phyloP scores from a whole-genome alignment of 2,329 filamentous ascomycete species.

The Helotiales sp. region DNA sequence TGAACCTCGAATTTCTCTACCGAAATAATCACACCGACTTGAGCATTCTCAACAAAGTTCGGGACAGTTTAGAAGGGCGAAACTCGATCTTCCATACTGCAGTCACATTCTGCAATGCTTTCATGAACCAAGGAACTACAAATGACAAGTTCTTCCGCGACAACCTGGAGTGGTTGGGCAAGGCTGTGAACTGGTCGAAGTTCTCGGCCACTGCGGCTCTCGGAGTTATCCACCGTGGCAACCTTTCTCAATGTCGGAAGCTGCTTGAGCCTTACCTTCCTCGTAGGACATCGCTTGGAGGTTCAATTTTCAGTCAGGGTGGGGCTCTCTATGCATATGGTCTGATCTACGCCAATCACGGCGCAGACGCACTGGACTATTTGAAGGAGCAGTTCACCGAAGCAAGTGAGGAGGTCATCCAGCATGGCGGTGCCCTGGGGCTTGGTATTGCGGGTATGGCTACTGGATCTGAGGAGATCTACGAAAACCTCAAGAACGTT shows the following conservation, averaged over 20 bases:
- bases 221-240: constrained; percentile 94
- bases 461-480: constrained; percentile 85
- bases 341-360: constrained; percentile 96
- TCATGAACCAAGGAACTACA: constrained; percentile 98
- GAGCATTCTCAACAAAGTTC: constrained; percentile 91
- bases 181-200: constrained; percentile 99
- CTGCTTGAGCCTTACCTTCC: constrained; percentile 93
- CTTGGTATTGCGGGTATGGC: constrained; percentile 98
- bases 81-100: constrained; percentile 99
- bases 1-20: constrained; percentile 96
- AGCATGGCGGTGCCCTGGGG: constrained; percentile 93
- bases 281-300: constrained; percentile 70
- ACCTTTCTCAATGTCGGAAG: constrained; percentile 89
- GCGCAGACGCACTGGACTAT: constrained; percentile 83
- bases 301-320: constrained; percentile 93
- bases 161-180: constrained; percentile 96
- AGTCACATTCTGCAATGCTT: constrained; percentile 95
- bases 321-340: constrained; percentile 95
- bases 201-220: constrained; percentile 96
- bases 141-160: constrained; percentile 99
- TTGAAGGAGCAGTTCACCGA: constrained; percentile 73
- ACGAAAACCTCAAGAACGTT: constrained; percentile 85
- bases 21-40: constrained; percentile 92
- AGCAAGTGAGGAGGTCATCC: constrained; percentile 87
- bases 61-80: constrained; percentile 90